A percentile compares a stretch with the other conserved stretches of the same genome.
These are phyloP conservation scores for Scheffersomyces parashehatae DNA, from an alignment of 1,139 yeast genomes.

Conservation along the genomic window DNA sequence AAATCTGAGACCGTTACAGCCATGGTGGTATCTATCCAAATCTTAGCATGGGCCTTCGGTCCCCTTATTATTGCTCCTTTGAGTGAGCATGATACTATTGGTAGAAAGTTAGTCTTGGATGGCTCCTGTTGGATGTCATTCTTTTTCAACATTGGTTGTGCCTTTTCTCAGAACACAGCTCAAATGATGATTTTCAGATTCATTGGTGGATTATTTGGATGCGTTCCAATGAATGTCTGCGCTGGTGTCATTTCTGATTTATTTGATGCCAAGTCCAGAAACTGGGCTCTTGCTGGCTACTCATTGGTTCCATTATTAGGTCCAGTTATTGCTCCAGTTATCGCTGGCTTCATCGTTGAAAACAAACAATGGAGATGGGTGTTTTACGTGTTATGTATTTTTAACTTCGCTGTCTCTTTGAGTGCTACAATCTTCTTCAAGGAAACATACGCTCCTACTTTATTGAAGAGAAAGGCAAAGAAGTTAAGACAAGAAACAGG, in stretches of 20 bases:
- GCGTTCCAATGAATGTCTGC: constrained; percentile 45
- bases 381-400: constrained; percentile 41
- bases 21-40: constrained; percentile 46
- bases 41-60: constrained; percentile 50
- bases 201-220: constrained; percentile 40
- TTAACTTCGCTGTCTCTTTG: constrained; percentile 42
- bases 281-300: constrained; percentile 43
- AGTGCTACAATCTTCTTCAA: constrained; percentile 34
- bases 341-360: constrained; percentile 48
- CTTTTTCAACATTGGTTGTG: constrained; percentile 43
- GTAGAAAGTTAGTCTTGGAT: constrained; percentile 42
- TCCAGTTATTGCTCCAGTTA: constrained; percentile 61
- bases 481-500: constrained; percentile 36
- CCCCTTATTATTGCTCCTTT: constrained; percentile 47
- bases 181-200: constrained; percentile 45
- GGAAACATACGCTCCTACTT: constrained; percentile 44
- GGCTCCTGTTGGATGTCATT: constrained; percentile 31
- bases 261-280: constrained; percentile 39
- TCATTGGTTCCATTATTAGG: constrained; percentile 53
- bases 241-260: constrained; percentile 40
- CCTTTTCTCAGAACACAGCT: constrained; percentile 37
- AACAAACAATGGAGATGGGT: constrained; percentile 44
- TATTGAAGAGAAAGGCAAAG: constrained; percentile 34
- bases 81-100: constrained; percentile 44
- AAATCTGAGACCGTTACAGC: constrained; percentile 30